Evolutionary conservation across 352 stramenopile genomes (phyloP).

Genomic region (Globisporangium ultimum): DNA sequence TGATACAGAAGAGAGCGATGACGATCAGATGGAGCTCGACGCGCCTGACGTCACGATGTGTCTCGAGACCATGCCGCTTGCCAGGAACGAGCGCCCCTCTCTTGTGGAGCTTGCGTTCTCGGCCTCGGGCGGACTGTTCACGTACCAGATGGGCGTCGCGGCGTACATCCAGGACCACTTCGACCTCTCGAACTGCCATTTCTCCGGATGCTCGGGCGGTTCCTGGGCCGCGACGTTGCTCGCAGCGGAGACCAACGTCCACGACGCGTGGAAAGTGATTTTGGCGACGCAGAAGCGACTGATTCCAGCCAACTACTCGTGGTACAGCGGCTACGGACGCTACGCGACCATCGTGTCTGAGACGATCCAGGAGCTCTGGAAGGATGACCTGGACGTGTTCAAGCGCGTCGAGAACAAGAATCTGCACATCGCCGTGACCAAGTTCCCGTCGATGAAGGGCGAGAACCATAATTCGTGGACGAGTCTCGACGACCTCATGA

Average conservation of each 20-base stretch:
- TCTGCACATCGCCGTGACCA: slow-evolving; percentile 59
- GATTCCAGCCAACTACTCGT: slow-evolving; percentile 33
- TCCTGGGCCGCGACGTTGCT: slow-evolving; percentile 41
- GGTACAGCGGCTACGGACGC: slow-evolving; percentile 65
- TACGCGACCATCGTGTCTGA: slow-evolving; percentile 51
- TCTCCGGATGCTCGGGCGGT: slow-evolving; percentile 40
- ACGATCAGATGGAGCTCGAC: slow-evolving; percentile 1
- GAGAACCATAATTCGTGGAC: slow-evolving; percentile 56
- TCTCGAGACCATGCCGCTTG: slow-evolving; percentile 1
- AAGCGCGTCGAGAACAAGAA: slow-evolving; percentile 33
- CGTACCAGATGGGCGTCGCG: slow-evolving; percentile 72
- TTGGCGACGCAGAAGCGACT: slow-evolving; percentile 42
- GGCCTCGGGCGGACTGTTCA: slow-evolving; percentile 59
- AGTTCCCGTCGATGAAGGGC: slow-evolving; percentile 51
- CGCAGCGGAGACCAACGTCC: slow-evolving; percentile 45
- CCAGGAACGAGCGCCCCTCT: neutral
- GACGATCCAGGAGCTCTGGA: slow-evolving; percentile 53
- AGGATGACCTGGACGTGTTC: slow-evolving; percentile 45
- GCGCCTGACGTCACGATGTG: slow-evolving; percentile 5
- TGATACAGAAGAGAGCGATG: too few relatives aligned
- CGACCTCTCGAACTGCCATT: slow-evolving; percentile 36
- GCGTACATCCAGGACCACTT: slow-evolving; percentile 68
- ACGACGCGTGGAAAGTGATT: slow-evolving; percentile 44
- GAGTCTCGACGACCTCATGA: slow-evolving; percentile 53
- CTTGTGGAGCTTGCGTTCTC: slow-evolving; percentile 69